Conservation (phyloP, 2,329 filamentous ascomycete species). For the Colletotrichum trifolii region DNA sequence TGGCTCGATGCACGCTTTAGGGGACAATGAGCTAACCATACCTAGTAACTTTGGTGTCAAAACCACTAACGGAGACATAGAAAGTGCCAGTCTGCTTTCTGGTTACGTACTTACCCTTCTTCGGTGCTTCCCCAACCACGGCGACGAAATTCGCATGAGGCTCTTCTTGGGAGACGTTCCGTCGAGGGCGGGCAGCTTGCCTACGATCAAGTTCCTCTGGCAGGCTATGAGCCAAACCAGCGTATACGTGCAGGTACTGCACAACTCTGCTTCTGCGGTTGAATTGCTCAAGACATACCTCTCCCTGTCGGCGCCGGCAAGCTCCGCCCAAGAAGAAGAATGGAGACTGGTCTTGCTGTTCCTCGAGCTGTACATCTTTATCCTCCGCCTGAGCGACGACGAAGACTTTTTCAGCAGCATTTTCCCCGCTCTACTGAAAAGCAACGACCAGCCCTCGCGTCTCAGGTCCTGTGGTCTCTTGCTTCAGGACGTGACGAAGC, state of each 20-base stretch:
- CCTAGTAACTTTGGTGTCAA: constrained; percentile 30
- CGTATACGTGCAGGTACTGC: constrained; percentile 33
- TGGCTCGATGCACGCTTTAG: too few species aligned
- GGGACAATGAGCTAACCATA: constrained; percentile 5
- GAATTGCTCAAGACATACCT: constrained; percentile 43
- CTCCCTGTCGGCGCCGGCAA: constrained; percentile 38
- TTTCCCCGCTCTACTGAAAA: constrained; percentile 51
- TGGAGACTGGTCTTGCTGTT: constrained; percentile 93
- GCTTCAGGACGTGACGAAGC: constrained; percentile 74
- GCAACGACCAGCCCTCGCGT: constrained; percentile 52
- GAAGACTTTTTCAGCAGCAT: constrained; percentile 87
- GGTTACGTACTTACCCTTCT: constrained; percentile 89
- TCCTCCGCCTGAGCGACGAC: constrained; percentile 92
- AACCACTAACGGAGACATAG: constrained; percentile 46
- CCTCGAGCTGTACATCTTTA: constrained; percentile 92
- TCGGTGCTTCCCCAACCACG: constrained; percentile 82
- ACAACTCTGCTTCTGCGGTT: constrained; percentile 38
- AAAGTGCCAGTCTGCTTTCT: constrained; percentile 71
- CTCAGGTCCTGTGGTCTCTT: constrained; percentile 75
- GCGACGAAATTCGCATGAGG: constrained; percentile 94
- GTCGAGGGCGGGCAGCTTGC: constrained; percentile 55
- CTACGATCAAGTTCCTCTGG: constrained; percentile 89
- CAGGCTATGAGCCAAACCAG: constrained; percentile 62
- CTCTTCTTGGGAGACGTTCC: constrained; percentile 81
- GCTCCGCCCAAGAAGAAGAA: constrained; percentile 66